phyloP scores from a whole-genome alignment of 495 filamentous ascomycete species.

The Parachaetomium inaequale region DNA sequence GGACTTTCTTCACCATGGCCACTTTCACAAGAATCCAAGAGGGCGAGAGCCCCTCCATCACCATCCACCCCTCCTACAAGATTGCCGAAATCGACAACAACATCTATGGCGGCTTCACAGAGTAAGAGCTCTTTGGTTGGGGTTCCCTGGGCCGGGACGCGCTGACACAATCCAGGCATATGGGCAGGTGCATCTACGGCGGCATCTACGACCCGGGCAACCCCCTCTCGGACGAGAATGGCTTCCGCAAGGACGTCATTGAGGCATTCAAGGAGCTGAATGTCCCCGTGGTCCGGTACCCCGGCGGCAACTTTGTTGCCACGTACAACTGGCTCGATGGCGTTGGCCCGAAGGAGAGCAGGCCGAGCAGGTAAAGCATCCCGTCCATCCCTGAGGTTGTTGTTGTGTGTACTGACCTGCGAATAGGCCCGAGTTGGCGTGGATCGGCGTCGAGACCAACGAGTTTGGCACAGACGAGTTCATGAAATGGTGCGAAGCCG shows the following conservation, averaged over 20 bases:
- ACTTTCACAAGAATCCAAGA: slow-evolving; percentile 20
- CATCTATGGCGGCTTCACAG: slow-evolving; percentile 43
- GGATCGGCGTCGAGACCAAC: slow-evolving; percentile 70
- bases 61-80: slow-evolving; percentile 11
- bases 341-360: slow-evolving; percentile 63
- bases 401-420: neutral
- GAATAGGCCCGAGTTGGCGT: slow-evolving; percentile 61
- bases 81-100: slow-evolving; percentile 19
- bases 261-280: slow-evolving; percentile 64
- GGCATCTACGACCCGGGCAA: slow-evolving; percentile 75
- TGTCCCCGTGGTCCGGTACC: slow-evolving; percentile 72
- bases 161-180: slow-evolving; percentile 52
- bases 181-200: slow-evolving; percentile 82
- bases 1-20: neutral
- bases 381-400: neutral
- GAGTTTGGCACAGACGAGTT: slow-evolving; percentile 82
- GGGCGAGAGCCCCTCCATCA: slow-evolving; percentile 15
- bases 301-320: slow-evolving; percentile 75
- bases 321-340: slow-evolving; percentile 84
- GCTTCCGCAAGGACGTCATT: slow-evolving; percentile 73
- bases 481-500: slow-evolving; percentile 68
- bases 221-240: slow-evolving; percentile 65
- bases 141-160: neutral
- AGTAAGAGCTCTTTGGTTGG: slow-evolving; percentile 6
- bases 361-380: slow-evolving; percentile 48